Evolutionary conservation across 2,329 filamentous ascomycete species (phyloP), one percentile per base, ranked within the genome.

Genomic region (Paraphaeosphaeria minitans): DNA sequence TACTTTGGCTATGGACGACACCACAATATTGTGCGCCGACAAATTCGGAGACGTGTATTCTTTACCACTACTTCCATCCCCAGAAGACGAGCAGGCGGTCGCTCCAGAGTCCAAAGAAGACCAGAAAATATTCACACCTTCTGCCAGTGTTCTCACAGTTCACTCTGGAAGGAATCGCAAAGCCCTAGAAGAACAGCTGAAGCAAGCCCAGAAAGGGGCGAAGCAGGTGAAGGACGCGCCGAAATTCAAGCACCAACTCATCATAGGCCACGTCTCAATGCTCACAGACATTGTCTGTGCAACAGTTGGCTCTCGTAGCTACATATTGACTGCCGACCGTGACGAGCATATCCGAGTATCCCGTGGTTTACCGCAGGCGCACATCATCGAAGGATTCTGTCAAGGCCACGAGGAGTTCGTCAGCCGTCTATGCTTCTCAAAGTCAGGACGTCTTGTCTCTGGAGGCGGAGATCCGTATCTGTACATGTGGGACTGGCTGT

Each of bases 11-110:
- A 80, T 85, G 41, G 89, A 93, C 72, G 83, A 86, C 61, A 82
- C 83, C 45, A 90, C 87, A 9, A 91, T 99, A 62, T 78, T 98
- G 58, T 88, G 87, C 61, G 94, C 88, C 53, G 95, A 99, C 81
- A 99, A 99, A 77, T 98, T 98, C 71, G 95, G 95, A 65, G 95
- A 99, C 75, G 94, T 97, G 60, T 98, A 97, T 78, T 86, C 91
- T 12, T 79, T 99, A 8, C 94, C 95, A 14, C 81, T 98, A 3
- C 75, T 92, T 46, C 66, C 70, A 13, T 67, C 73, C 12, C 69
- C 73, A n/a, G 71, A 75, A 37, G 74, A 78, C 45, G 69, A 71
- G 29, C 65, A 65, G 39, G 63, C 66, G 19, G 67, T 63, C 29
- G 63, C 60, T 6, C 58, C 59, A 43, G 52, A 64, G 16, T 46